Evolutionary conservation across 1,139 yeast species (phyloP), one percentile per base, ranked within the genome.

Genomic region (Sugiyamaella novakii): DNA sequence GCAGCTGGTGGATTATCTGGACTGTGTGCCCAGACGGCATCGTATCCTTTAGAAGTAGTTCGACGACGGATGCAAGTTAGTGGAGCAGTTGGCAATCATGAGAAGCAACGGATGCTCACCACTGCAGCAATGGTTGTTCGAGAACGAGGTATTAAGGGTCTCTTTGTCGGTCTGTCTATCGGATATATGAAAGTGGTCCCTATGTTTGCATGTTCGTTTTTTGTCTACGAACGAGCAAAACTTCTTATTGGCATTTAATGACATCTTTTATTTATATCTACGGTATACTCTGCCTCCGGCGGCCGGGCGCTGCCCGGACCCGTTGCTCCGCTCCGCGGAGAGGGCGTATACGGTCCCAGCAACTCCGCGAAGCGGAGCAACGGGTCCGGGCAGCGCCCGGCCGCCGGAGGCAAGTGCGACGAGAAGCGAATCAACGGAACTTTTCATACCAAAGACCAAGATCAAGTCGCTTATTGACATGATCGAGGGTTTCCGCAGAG

Each of bases 21-120:
- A 14, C 80, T 92, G 83, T 78, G 81, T 46, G 88, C 98, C 1
- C 99, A 94, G 69, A 89, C 98, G 0, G 95, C 98, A 0, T 92
- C 96, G 1, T 94, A 94, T 63, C 99, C 99, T 1, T 85, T 94
- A 58, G 99, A 94, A 69, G 96, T 92, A 37, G 80, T 92, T 22
- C 77, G 99, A 60, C 77, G 99, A 66, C 76, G 98, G 62, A 84
- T 94, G 88, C 99, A 94, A 69, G 98, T 94, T 15, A 89, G 95
- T 37, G 95, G 95, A 5, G 87, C 85, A 2, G 73, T 79, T 19
- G 59, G 60, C 40, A 55, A 51, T 34, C 58, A 60, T 12, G 46
- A 38, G 17, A 46, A 54, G 24, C 37, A 54, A 11, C 69, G 72
- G 33, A 73, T 85, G 56, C 50, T 63, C 2, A 64, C 66, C 22